A percentile compares a stretch with the other conserved stretches of the same genome.
Conservation (phyloP, 2,329 filamentous ascomycete species). For the Alternaria arbusti region DNA sequence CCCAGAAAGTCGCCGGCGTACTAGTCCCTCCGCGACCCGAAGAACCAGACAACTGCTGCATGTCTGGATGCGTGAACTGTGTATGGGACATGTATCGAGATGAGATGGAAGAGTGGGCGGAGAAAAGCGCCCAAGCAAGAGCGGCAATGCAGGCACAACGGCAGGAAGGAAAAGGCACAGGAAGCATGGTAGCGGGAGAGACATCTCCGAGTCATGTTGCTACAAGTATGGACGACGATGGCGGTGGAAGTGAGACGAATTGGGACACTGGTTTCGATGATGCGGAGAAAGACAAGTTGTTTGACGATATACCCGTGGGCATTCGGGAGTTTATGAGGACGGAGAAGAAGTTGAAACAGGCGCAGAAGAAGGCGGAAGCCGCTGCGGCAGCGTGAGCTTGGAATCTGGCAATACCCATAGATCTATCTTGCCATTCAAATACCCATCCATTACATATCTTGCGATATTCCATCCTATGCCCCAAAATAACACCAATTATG, state of each 20-base stretch:
- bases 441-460: slow-evolving; percentile 11
- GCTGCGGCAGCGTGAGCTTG: slow-evolving; percentile 14
- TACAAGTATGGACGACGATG: slow-evolving; percentile 78
- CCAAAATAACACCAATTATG: slow-evolving; percentile 6
- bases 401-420: not conserved
- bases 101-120: slow-evolving; percentile 88
- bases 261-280: slow-evolving; percentile 55
- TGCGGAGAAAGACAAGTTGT: slow-evolving; percentile 67
- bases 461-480: not conserved
- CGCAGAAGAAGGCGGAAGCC: slow-evolving; percentile 66
- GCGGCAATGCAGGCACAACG: slow-evolving; percentile 52
- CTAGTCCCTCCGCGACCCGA: slow-evolving; percentile 81
- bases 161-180: slow-evolving; percentile 35
- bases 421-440: slow-evolving; percentile 5
- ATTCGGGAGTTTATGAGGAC: slow-evolving; percentile 97
- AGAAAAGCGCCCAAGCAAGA: slow-evolving; percentile 68
- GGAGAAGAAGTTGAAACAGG: slow-evolving; percentile 86
- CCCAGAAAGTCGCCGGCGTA: slow-evolving; percentile 76
- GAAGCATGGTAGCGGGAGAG: slow-evolving; percentile 45
- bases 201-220: slow-evolving; percentile 57
- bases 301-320: slow-evolving; percentile 83
- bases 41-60: slow-evolving; percentile 98
- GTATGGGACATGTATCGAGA: slow-evolving; percentile 94
- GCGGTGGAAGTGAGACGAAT: slow-evolving; percentile 74
- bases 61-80: slow-evolving; percentile 97